Conservation (phyloP, 2,329 filamentous ascomycete species). For the Scytalidium sp. region DNA sequence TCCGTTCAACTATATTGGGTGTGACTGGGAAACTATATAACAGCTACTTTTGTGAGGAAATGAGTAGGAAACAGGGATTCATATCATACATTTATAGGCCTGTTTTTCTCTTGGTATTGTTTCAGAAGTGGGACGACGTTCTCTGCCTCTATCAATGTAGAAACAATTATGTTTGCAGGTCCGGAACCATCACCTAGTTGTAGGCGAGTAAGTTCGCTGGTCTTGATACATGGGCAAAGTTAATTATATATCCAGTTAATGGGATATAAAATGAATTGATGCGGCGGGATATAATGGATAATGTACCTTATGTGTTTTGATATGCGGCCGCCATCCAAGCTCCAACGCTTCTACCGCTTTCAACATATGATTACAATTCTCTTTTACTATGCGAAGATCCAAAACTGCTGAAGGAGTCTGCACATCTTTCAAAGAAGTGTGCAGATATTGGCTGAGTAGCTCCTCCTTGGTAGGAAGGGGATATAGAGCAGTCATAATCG, state of each 20-base stretch:
- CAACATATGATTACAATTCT: slow-evolving; percentile 72
- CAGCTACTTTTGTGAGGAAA: slow-evolving; percentile 14
- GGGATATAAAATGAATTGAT: not conserved
- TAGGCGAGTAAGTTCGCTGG: slow-evolving; percentile 60
- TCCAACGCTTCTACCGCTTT: slow-evolving; percentile 55
- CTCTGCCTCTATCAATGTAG: slow-evolving; percentile 73
- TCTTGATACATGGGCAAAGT: slow-evolving; percentile 41
- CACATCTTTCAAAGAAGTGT: slow-evolving; percentile 56
- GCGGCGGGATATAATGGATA: not conserved
- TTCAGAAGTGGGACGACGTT: slow-evolving; percentile 58
- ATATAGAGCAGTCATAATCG: slow-evolving; percentile 21
- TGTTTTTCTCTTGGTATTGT: slow-evolving; percentile 51
- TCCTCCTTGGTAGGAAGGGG: slow-evolving; percentile 31
- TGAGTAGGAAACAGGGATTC: slow-evolving; percentile 1
- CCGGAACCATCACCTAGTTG: slow-evolving; percentile 59
- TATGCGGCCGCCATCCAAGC: slow-evolving; percentile 70
- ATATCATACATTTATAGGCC: slow-evolving; percentile 54
- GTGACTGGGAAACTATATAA: slow-evolving; percentile 68
- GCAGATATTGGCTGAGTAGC: slow-evolving; percentile 47
- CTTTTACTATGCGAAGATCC: slow-evolving; percentile 61
- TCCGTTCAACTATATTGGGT: slow-evolving; percentile 55
- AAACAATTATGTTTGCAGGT: slow-evolving; percentile 61
- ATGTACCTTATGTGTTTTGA: slow-evolving; percentile 78
- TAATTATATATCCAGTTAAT: not conserved
- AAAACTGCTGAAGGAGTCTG: slow-evolving; percentile 66